Conservation (phyloP, 179 eudicot genomes). For the Pouteria campechiana region DNA sequence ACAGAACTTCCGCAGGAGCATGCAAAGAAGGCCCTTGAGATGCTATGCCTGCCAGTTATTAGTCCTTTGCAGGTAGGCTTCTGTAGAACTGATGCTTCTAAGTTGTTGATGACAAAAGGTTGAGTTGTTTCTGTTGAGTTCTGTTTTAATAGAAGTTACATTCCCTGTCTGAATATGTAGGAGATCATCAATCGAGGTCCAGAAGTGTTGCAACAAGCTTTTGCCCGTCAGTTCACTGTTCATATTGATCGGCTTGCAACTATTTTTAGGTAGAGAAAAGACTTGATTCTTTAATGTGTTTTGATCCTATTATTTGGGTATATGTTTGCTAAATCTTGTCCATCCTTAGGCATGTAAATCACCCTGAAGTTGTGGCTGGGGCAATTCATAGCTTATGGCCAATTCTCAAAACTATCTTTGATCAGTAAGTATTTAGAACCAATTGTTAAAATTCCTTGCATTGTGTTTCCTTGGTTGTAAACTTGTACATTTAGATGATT, state of each 20-base stretch:
- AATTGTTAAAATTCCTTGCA: not conserved
- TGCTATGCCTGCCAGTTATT: slow-evolving; percentile 84
- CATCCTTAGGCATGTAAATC: slow-evolving; percentile 63
- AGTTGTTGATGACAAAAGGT: too few relatives aligned
- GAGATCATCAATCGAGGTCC: slow-evolving; percentile 93
- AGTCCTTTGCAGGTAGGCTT: slow-evolving; percentile 72
- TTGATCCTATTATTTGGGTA: not conserved
- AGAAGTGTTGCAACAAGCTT: slow-evolving; percentile 54
- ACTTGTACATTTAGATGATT: too few relatives aligned
- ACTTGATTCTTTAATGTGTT: slow-evolving; percentile 1
- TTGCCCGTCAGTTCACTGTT: slow-evolving; percentile 87
- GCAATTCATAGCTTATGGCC: slow-evolving; percentile 97
- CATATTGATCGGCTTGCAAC: slow-evolving; percentile 96
- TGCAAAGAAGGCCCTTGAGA: slow-evolving; percentile 90
- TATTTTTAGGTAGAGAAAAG: slow-evolving; percentile 62
- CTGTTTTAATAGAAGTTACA: too few relatives aligned
- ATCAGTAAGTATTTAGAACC: slow-evolving; percentile 38
- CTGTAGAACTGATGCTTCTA: too few relatives aligned
- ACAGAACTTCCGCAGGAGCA: slow-evolving; percentile 96
- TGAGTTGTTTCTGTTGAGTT: too few relatives aligned
- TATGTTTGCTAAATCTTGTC: not conserved
- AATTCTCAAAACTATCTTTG: slow-evolving; percentile 88
- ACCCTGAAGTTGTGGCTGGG: slow-evolving; percentile 99
- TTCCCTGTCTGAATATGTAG: slow-evolving; percentile 40
- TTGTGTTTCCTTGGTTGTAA: not conserved